Evolutionary conservation across 768 basidiomycete species (phyloP).

Genomic region (Artomyces pyxidatus): DNA sequence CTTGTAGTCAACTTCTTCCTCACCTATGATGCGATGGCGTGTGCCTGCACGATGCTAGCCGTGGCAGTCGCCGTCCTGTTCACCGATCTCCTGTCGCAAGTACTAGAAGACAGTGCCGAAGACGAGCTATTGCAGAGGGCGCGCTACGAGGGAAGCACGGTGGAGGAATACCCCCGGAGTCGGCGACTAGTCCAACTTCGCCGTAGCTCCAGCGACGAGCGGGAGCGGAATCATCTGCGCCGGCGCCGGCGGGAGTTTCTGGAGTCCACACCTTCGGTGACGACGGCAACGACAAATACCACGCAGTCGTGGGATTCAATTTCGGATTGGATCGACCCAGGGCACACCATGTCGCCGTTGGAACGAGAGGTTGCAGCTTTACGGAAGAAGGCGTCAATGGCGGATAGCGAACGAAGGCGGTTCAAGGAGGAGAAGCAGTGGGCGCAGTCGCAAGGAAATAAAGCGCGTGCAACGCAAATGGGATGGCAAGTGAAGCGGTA

Average conservation of each 20-base stretch:
- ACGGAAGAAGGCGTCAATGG: slow-evolving; percentile 68
- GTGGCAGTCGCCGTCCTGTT: slow-evolving; percentile 60
- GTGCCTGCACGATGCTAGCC: slow-evolving; percentile 55
- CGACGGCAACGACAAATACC: slow-evolving; percentile 25
- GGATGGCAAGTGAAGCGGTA: slow-evolving; percentile 81
- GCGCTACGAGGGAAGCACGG: slow-evolving; percentile 15
- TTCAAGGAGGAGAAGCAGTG: slow-evolving; percentile 85
- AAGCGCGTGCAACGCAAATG: slow-evolving; percentile 68
- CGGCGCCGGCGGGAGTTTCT: slow-evolving; percentile 20
- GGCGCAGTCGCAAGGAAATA: slow-evolving; percentile 74
- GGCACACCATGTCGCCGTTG: slow-evolving; percentile 48
- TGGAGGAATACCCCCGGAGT: slow-evolving; percentile 8
- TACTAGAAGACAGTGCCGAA: slow-evolving; percentile 43
- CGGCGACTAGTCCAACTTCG: slow-evolving; percentile 17
- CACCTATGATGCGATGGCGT: slow-evolving; percentile 44
- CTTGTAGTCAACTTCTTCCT: slow-evolving; percentile 56
- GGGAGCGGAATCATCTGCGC: slow-evolving; percentile 9
- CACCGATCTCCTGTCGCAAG: slow-evolving; percentile 63
- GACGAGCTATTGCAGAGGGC: slow-evolving; percentile 17
- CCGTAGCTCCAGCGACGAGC: neutral
- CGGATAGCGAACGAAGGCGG: slow-evolving; percentile 74
- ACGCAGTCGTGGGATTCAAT: slow-evolving; percentile 62
- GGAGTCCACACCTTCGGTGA: slow-evolving; percentile 20
- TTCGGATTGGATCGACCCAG: slow-evolving; percentile 56
- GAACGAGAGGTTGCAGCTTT: slow-evolving; percentile 72